Evolutionary conservation across 129 eudicot genomes (phyloP).

Genomic region (Rutidosis leptorrhynchoides): DNA sequence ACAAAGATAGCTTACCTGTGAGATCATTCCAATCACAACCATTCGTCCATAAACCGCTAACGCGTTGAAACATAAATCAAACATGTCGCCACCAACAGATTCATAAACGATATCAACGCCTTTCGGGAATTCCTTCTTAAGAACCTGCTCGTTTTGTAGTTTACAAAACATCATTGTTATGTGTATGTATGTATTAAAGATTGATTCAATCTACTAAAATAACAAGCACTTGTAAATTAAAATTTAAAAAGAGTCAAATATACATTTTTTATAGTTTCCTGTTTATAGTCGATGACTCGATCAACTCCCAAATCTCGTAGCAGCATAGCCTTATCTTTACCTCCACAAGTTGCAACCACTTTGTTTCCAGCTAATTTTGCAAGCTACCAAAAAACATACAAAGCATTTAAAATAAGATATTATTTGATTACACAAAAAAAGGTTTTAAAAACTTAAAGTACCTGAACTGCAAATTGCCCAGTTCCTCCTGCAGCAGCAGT

Average conservation of each 20-base stretch:
- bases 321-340: slow-evolving; percentile 78
- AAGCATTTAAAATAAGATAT: slow-evolving; percentile 1
- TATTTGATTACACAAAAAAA: neutral
- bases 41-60: slow-evolving; percentile 81
- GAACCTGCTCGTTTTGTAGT: slow-evolving; percentile 45
- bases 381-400: slow-evolving; percentile 43
- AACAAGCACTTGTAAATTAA: neutral
- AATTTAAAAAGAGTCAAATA: neutral
- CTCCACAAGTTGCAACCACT: slow-evolving; percentile 96
- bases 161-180: neutral
- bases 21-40: slow-evolving; percentile 94
- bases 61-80: slow-evolving; percentile 74
- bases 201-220: neutral
- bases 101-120: slow-evolving; percentile 91
- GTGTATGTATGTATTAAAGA: neutral
- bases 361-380: slow-evolving; percentile 97
- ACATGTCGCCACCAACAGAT: slow-evolving; percentile 99
- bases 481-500: slow-evolving; percentile 99
- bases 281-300: slow-evolving; percentile 85
- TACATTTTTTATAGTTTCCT: slow-evolving; percentile 76
- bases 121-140: slow-evolving; percentile 85
- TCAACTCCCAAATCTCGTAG: slow-evolving; percentile 77
- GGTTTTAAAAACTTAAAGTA: slow-evolving; percentile 22
- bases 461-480: slow-evolving; percentile 99
- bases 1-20: slow-evolving; percentile 60